phyloP scores from a whole-genome alignment of 2,329 filamentous ascomycete species.

The Fusarium zealandicum region DNA sequence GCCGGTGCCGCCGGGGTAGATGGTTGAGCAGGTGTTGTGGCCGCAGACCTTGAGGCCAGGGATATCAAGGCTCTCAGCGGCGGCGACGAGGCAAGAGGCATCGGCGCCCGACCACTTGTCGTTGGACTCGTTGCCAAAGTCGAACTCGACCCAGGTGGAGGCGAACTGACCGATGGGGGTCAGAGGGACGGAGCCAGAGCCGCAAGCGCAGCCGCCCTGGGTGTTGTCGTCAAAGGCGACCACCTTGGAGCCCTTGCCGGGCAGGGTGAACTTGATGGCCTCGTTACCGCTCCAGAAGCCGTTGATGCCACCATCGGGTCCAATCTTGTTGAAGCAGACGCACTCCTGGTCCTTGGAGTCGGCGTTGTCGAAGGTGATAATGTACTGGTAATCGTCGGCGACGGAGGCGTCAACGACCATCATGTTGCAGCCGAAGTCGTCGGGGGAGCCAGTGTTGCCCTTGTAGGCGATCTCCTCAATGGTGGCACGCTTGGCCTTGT shows the following conservation, averaged over 20 bases:
- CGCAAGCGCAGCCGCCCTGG: constrained; percentile 59
- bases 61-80: constrained; percentile 42
- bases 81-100: constrained; percentile 57
- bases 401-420: constrained; percentile 51
- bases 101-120: constrained; percentile 59
- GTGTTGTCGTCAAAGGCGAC: constrained; percentile 56
- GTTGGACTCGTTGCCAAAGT: constrained; percentile 56
- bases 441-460: constrained; percentile 55
- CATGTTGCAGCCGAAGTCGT: constrained; percentile 61
- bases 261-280: constrained; percentile 52
- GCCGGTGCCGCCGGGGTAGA: constrained; percentile 47
- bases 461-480: constrained; percentile 53
- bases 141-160: constrained; percentile 59
- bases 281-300: constrained; percentile 57
- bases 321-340: constrained; percentile 62
- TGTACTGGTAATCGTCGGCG: constrained; percentile 54
- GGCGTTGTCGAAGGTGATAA: constrained; percentile 51
- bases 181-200: constrained; percentile 42
- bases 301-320: constrained; percentile 51
- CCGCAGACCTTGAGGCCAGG: constrained; percentile 50
- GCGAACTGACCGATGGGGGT: constrained; percentile 52
- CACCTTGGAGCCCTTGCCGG: constrained; percentile 47
- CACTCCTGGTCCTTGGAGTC: constrained; percentile 48
- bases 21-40: constrained; percentile 52
- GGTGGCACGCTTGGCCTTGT: constrained; percentile 55